Conservation (phyloP, 73 alveolate species). For the Paramecium sonneborni region DNA sequence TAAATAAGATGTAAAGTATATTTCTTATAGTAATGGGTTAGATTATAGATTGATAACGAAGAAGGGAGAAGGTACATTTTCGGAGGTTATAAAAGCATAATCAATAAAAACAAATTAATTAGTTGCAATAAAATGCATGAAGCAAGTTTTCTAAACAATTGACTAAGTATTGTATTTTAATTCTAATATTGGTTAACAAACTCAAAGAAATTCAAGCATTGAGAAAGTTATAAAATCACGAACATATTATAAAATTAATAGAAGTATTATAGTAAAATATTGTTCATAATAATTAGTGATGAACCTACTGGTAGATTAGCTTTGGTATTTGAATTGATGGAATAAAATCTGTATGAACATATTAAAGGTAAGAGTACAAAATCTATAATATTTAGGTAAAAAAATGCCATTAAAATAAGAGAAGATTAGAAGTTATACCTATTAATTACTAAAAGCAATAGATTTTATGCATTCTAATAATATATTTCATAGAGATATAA, state of each 20-base stretch:
- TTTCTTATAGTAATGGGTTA: neutral
- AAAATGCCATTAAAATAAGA: conserved; percentile 51
- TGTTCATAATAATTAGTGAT: conserved; percentile 57
- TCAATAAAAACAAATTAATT: conserved; percentile 86
- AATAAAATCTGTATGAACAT: conserved; percentile 82
- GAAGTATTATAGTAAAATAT: conserved; percentile 54
- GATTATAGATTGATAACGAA: conserved; percentile 77
- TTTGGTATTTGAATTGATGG: conserved; percentile 90
- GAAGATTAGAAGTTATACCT: conserved; percentile 81
- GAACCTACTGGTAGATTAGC: conserved; percentile 83
- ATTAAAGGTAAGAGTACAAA: conserved; percentile 67
- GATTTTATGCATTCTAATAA: conserved; percentile 93
- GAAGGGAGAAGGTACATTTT: conserved; percentile 98
- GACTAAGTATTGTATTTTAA: conserved; percentile 80
- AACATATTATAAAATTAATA: conserved; percentile 92
- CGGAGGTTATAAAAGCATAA: conserved; percentile 98
- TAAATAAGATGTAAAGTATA: neutral
- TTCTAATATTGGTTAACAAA: conserved; percentile 69
- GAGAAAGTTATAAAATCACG: conserved; percentile 93
- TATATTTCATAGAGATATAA: conserved; percentile 92
- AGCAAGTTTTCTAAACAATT: conserved; percentile 79
- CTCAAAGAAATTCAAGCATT: conserved; percentile 87
- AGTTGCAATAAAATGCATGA: conserved; percentile 97
- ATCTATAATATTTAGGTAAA: neutral
- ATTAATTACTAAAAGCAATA: conserved; percentile 83